phyloP scores from a whole-genome alignment of 352 stramenopile species.

The Achlya hypogyna region DNA sequence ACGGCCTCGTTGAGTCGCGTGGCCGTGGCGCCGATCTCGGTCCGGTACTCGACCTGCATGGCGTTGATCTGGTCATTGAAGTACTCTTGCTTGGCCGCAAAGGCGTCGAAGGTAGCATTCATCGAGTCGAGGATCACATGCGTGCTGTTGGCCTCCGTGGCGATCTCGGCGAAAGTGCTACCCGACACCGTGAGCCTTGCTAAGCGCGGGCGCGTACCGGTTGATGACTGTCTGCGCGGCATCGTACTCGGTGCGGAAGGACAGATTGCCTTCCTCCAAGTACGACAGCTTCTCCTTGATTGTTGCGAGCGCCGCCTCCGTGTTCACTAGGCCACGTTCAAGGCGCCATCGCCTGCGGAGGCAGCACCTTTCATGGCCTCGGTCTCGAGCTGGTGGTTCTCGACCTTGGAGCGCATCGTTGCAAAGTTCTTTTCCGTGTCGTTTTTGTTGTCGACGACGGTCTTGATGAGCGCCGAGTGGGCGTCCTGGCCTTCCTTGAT shows the following conservation, averaged over 20 bases:
- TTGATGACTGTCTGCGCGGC: background rate
- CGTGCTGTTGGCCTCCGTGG: conserved; percentile 3
- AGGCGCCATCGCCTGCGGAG: too few species aligned
- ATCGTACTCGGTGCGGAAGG: background rate
- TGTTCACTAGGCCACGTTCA: conserved; percentile 5
- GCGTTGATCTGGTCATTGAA: conserved; percentile 34
- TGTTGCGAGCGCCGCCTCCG: conserved; percentile 2
- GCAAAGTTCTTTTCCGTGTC: conserved; percentile 19
- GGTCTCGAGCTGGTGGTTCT: conserved; percentile 18
- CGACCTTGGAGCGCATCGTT: background rate
- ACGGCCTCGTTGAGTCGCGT: conserved; percentile 55
- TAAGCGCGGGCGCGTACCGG: background rate
- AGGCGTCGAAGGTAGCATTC: conserved; percentile 38
- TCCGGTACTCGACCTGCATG: conserved; percentile 43
- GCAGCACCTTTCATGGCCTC: conserved; percentile 13
- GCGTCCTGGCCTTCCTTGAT: conserved; percentile 41
- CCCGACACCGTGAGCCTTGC: background rate
- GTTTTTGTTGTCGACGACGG: conserved; percentile 28
- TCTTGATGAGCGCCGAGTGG: conserved; percentile 29
- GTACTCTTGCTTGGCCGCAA: conserved; percentile 48
- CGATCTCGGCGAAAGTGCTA: conserved; percentile 9
- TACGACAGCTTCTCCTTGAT: conserved; percentile 20
- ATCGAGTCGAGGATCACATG: conserved; percentile 26
- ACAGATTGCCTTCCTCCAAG: conserved; percentile 15
- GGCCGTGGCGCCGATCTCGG: conserved; percentile 58